phyloP scores from a whole-genome alignment of 1,139 yeast species.

The Wickerhamiella pararugosa region DNA sequence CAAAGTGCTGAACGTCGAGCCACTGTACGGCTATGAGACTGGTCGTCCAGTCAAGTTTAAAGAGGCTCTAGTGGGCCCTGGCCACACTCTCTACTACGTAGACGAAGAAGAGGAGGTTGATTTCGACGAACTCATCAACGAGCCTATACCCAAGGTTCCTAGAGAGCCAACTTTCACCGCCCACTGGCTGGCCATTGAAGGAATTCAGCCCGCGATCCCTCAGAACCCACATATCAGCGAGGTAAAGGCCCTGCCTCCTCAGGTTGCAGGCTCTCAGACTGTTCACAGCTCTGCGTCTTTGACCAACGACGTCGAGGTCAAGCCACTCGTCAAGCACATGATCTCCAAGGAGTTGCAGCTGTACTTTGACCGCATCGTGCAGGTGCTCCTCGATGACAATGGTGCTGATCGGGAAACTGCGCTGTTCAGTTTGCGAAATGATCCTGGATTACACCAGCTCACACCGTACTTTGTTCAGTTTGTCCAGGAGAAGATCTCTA shows the following conservation, averaged over 20 bases:
- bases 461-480: slow-evolving; percentile 95
- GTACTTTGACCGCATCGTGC: slow-evolving; percentile 81
- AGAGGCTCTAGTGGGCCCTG: slow-evolving; percentile 82
- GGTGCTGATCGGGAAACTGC: slow-evolving; percentile 45
- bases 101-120: slow-evolving; percentile 87
- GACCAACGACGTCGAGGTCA: slow-evolving; percentile 51
- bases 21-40: slow-evolving; percentile 33
- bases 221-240: slow-evolving; percentile 77
- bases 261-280: slow-evolving; percentile 29
- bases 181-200: slow-evolving; percentile 98
- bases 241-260: slow-evolving; percentile 27
- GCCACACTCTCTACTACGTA: slow-evolving; percentile 82
- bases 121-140: slow-evolving; percentile 83
- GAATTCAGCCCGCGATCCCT: slow-evolving; percentile 95
- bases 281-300: slow-evolving; percentile 23
- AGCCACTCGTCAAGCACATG: slow-evolving; percentile 93
- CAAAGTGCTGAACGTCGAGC: slow-evolving; percentile 72
- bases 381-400: slow-evolving; percentile 44
- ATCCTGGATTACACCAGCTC: slow-evolving; percentile 92
- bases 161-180: slow-evolving; percentile 86
- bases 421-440: slow-evolving; percentile 65
- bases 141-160: slow-evolving; percentile 91
- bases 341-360: slow-evolving; percentile 85
- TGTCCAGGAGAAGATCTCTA: slow-evolving; percentile 89
- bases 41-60: slow-evolving; percentile 47